These are phyloP conservation scores for Brettanomyces custersianus DNA, from an alignment of 805 yeast genomes.

Conservation along the genomic window DNA sequence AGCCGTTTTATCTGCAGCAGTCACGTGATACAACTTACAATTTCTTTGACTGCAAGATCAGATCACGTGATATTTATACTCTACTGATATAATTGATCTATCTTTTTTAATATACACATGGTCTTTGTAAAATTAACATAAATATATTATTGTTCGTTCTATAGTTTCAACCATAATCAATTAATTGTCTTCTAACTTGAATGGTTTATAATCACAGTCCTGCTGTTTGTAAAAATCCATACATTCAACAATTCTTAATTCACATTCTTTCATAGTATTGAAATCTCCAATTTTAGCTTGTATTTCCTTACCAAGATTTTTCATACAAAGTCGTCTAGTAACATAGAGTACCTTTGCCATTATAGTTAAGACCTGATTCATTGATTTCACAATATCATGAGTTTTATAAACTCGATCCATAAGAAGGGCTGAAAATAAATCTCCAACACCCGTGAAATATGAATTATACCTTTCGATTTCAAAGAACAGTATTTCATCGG, in stretches of 20 bases:
- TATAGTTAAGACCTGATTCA: slow-evolving; percentile 46
- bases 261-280: slow-evolving; percentile 57
- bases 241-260: slow-evolving; percentile 59
- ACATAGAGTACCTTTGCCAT: slow-evolving; percentile 43
- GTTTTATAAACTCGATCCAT: slow-evolving; percentile 46
- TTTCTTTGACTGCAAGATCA: no score
- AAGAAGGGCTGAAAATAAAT: slow-evolving; percentile 72
- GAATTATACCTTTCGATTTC: slow-evolving; percentile 58
- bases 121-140: background rate
- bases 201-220: slow-evolving; percentile 8
- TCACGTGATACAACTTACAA: no score
- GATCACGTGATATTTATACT: no score
- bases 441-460: slow-evolving; percentile 95
- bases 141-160: background rate
- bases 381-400: slow-evolving; percentile 25
- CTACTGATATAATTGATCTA: background rate
- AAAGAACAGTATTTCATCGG: slow-evolving; percentile 24
- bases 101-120: background rate
- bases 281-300: slow-evolving; percentile 48
- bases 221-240: slow-evolving; percentile 26
- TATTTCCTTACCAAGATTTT: slow-evolving; percentile 28
- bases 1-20: no score
- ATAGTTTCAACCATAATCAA: no score
- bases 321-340: slow-evolving; percentile 34
- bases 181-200: slow-evolving; percentile 4